These are phyloP conservation scores for Fraxinus quadrangulata DNA, from an alignment of 257 asterid species.

Conservation along the genomic window DNA sequence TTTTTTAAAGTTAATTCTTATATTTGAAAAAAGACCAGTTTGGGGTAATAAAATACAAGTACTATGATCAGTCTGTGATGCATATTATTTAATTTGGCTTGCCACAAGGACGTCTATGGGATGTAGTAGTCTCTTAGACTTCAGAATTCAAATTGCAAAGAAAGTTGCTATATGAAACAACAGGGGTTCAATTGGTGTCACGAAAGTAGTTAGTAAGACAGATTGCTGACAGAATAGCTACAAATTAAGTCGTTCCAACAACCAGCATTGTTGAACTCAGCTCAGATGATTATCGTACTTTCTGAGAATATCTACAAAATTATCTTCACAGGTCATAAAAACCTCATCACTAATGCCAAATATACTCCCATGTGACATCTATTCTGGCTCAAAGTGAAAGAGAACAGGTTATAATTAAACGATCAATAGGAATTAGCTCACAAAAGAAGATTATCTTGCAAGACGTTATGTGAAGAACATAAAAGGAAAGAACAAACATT, in stretches of 20 bases:
- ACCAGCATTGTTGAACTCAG: background rate
- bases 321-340: background rate
- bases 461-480: background rate
- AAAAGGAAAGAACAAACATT: background rate
- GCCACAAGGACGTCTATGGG: background rate
- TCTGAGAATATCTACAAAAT: background rate
- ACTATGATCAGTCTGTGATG: background rate
- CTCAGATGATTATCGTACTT: background rate
- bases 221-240: background rate
- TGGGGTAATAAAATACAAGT: no score
- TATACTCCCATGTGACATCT: background rate
- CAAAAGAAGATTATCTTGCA: background rate
- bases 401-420: background rate
- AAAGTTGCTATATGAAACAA: background rate
- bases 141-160: background rate
- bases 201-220: background rate
- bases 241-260: background rate
- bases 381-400: background rate
- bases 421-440: background rate
- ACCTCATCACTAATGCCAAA: background rate
- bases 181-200: background rate
- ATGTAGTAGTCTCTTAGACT: background rate
- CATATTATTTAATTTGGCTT: background rate
- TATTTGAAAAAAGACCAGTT: background rate
- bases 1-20: background rate